phyloP scores from a whole-genome alignment of 139 green algal species.

The Chlorella ohadii region DNA sequence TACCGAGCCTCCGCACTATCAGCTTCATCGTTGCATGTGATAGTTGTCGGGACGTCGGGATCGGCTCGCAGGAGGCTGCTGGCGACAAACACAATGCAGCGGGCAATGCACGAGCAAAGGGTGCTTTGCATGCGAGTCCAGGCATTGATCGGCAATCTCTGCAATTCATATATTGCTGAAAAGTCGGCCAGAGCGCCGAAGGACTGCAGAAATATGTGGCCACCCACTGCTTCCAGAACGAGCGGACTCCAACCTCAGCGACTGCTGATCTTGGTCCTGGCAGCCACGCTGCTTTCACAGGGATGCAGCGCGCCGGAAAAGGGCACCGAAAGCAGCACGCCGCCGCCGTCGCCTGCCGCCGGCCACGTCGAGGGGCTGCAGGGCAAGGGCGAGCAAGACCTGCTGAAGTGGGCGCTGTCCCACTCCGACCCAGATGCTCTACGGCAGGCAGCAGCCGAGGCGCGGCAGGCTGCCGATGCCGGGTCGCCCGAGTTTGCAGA shows the following conservation, averaged over 20 bases:
- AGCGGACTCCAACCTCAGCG: neutral
- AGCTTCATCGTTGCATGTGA: neutral
- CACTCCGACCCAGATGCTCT: slow-evolving; percentile 72
- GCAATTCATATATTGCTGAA: too few species aligned
- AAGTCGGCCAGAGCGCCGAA: neutral
- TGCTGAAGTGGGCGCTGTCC: slow-evolving; percentile 24
- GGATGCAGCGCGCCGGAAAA: neutral
- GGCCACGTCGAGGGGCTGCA: neutral
- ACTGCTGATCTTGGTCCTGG: neutral
- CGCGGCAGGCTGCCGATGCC: slow-evolving; percentile 27
- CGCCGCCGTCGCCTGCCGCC: neutral
- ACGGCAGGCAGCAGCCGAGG: slow-evolving; percentile 46
- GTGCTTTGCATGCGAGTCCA: too few species aligned
- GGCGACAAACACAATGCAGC: too few species aligned
- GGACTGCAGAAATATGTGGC: too few species aligned
- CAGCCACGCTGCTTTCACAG: too few species aligned
- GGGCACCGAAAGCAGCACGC: too few species aligned
- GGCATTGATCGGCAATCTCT: too few species aligned
- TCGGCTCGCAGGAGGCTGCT: too few species aligned
- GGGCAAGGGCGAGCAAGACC: slow-evolving; percentile 6
- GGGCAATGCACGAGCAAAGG: too few species aligned
- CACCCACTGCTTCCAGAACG: neutral
- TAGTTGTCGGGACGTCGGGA: neutral
- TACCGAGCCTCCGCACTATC: neutral
- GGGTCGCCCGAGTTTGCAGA: slow-evolving; percentile 26